Conservation (phyloP, 176 grass and related monocot species). For the Juncus inflexus region DNA sequence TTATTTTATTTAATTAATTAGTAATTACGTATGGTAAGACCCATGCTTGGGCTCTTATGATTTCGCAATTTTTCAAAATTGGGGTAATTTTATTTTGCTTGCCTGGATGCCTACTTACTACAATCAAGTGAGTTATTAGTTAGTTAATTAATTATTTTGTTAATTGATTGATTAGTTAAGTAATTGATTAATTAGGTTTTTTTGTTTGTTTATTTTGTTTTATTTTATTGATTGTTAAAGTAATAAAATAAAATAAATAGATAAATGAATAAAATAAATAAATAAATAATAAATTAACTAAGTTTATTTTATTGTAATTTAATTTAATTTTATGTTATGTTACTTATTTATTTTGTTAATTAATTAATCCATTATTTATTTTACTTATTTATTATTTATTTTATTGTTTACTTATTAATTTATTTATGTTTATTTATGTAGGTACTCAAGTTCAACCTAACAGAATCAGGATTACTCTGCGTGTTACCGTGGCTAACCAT, state of each 20-base stretch:
- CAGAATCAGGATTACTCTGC: constrained; percentile 82
- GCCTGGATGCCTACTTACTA: constrained; percentile 99
- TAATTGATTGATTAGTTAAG: too few relatives aligned
- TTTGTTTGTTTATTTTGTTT: too few relatives aligned
- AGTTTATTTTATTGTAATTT: too few relatives aligned
- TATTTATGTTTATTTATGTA: constrained; percentile 28
- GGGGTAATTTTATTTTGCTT: constrained; percentile 95
- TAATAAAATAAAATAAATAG: too few relatives aligned
- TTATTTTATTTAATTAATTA: too few relatives aligned
- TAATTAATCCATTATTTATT: constrained; percentile 12
- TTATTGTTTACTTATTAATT: neutral
- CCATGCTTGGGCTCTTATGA: constrained; percentile 90
- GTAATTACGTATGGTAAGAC: constrained; percentile 91
- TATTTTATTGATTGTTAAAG: too few relatives aligned
- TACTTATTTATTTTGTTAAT: constrained; percentile 16
- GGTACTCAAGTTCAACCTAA: constrained; percentile 97
- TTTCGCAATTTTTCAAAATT: constrained; percentile 99
- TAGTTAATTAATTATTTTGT: too few relatives aligned
- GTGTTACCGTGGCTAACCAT: constrained; percentile 96
- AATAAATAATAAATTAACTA: too few relatives aligned
- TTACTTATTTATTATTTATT: neutral
- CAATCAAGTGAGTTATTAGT: constrained; percentile 56
- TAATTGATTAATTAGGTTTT: too few relatives aligned
- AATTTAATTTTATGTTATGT: neutral
- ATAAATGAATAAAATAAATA: too few relatives aligned